Evolutionary conservation across 2,329 filamentous ascomycete genomes (phyloP), one percentile per base, ranked within the genome.

Genomic region (Colletotrichum aenigma): DNA sequence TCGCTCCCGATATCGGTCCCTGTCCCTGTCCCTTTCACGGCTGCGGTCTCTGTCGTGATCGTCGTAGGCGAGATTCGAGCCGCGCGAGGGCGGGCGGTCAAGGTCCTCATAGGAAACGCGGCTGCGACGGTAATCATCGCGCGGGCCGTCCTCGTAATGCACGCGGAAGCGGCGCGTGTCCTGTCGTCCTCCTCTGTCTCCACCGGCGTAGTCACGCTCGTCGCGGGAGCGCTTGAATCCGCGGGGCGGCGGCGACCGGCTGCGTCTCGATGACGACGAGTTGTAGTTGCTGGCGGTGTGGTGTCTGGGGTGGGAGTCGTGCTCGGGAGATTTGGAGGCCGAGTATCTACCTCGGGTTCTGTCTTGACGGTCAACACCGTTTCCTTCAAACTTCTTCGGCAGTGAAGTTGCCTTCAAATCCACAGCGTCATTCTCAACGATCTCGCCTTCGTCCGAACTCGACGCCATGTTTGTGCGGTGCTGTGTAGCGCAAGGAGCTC

Each of bases 281-380:
- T 64, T 82, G 80, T 83, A 86, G 79, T 62, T 62, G 55, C 8
- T 36, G 64, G 43, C 48, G 32, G 7, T 24, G 61, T 21, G 15
- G 21, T 24, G 80, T 81, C 85, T 87, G 64, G 87, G 84, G 77
- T 83, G 83, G 78, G 85, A 81, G 82, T 87, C 87, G 86, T 86
- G 82, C 60, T 90, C 89, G 79, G 91, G 91, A 78, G 91, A 92
- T 82, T 85, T 86, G 79, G 85, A 87, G 82, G 86, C 84, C 82
- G 91, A 90, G 80, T 87, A 83, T 89, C 88, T 91, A 84, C 86
- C 89, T 86, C 90, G 92, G 87, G 87, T 90, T 96, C 95, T 98
- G 94, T 94, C 91, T 90, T 90, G 92, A 92, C 94, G 94, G 95
- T 98, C 94, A 98, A 98, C 93, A 91, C 91, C 93, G 91, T 88